Evolutionary conservation across 1,139 yeast species (phyloP).

Genomic region (Yamadazyma diddensiae): DNA sequence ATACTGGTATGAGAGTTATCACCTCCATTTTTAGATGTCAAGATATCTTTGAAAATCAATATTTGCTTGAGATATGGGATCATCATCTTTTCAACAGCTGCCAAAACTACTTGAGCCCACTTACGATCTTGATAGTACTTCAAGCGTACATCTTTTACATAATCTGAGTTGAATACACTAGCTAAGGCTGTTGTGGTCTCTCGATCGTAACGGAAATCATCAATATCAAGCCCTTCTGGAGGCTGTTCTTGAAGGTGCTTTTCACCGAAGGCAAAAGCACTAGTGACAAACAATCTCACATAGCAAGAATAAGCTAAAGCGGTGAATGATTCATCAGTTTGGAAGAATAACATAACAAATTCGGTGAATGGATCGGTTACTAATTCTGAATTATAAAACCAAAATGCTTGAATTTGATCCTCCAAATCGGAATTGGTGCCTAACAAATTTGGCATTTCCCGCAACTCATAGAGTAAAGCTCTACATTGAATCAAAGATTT

Average conservation of each 20-base stretch:
- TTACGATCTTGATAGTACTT: not conserved
- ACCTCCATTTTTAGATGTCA: constrained; percentile 25
- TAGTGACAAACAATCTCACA: constrained; percentile 25
- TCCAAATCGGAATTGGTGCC: constrained; percentile 16
- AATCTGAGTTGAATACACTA: not conserved
- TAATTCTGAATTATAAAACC: constrained; percentile 23
- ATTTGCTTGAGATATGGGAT: constrained; percentile 38
- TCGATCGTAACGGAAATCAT: not conserved
- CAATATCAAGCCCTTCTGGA: not conserved
- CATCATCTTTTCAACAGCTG: constrained; percentile 27
- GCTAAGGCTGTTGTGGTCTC: not conserved
- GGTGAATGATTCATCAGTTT: constrained; percentile 42
- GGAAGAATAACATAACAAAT: constrained; percentile 37
- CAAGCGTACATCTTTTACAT: not conserved
- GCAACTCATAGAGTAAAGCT: constrained; percentile 20
- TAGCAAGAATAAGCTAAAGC: constrained; percentile 31
- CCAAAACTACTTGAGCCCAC: not conserved
- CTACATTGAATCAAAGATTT: constrained; percentile 35
- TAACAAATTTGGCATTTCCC: constrained; percentile 16
- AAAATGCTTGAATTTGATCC: constrained; percentile 21
- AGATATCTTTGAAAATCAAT: constrained; percentile 31
- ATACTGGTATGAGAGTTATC: constrained; percentile 23
- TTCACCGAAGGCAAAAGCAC: constrained; percentile 18
- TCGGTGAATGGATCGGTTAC: constrained; percentile 38
- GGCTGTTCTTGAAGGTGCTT: constrained; percentile 5